A percentile compares a stretch with the other conserved stretches of the same genome.
Conservation (phyloP, 2,329 filamentous ascomycete genomes). For the Aureobasidium lini region DNA sequence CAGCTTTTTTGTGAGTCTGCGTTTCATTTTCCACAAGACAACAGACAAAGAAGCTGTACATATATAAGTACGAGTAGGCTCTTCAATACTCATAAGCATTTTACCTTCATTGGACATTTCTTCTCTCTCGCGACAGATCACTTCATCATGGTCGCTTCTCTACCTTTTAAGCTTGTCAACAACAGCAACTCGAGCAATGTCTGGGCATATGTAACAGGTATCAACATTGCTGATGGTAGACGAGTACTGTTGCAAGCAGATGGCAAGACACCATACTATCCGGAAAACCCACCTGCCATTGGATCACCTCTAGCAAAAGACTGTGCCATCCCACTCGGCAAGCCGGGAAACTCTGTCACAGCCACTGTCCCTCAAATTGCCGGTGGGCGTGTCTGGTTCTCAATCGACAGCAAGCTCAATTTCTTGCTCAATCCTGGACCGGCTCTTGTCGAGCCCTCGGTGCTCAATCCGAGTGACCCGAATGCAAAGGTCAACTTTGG, state of each 20-base stretch:
- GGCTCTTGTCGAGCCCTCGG: constrained; percentile 29
- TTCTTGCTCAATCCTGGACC: constrained; percentile 32
- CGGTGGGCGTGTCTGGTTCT: constrained; percentile 33
- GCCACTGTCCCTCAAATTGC: constrained; percentile 32
- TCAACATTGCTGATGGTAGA: constrained; percentile 28
- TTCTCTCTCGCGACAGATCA: background rate
- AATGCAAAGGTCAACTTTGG: constrained; percentile 39
- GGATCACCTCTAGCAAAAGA: constrained; percentile 27
- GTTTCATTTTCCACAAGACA: background rate
- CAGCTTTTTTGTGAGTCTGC: background rate
- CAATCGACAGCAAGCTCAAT: constrained; percentile 26
- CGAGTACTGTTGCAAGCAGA: constrained; percentile 29
- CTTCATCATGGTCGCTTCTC: constrained; percentile 26
- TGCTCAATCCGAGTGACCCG: constrained; percentile 34
- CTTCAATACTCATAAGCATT: background rate
- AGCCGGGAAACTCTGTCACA: constrained; percentile 25
- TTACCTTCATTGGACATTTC: background rate
- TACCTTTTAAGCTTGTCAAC: constrained; percentile 30
- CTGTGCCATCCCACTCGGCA: constrained; percentile 30
- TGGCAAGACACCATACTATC: constrained; percentile 30
- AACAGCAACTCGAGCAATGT: constrained; percentile 26
- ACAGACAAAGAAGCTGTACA: background rate
- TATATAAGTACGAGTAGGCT: background rate
- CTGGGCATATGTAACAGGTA: constrained; percentile 31
- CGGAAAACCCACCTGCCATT: constrained; percentile 24